Evolutionary conservation across 306 rosid species (phyloP), one percentile per base, ranked within the genome.

Genomic region (Vigna mungo): DNA sequence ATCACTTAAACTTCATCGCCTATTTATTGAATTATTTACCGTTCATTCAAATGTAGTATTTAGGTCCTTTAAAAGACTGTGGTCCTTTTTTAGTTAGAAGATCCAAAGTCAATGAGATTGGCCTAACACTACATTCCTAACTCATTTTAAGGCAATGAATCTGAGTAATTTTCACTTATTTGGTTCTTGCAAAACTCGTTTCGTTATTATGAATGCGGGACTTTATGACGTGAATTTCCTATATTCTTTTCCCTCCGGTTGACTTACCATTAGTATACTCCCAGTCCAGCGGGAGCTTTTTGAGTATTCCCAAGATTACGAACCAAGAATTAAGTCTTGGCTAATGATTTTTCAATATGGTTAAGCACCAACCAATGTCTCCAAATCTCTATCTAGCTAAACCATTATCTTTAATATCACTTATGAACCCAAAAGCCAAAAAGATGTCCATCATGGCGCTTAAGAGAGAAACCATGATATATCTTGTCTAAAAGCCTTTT

Each of bases 1-100:
- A 34, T 68, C 82, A 75, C 84, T 80, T 76, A 53, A 78, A 72
- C 27, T 37, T 74, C 18, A 78, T 52, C 16, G 14, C 56, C 71
- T 73, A 44, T 56, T 68, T 68, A 12, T 78, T 56, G 23, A 12
- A 48, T 70, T 74, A 46, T 48, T 49, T 43, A 43, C 17, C 2
- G 4, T 43, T 68, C 46, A 43, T 59, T 76, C 9, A 5, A 34
- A 21, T 20, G 37, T 14, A 47, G n/a, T 62, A 41, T 17, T 7
- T 47, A 70, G 52, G 51, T 36, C 62, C n/a, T 30, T 46, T n/a
- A 41, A 30, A 20, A 1, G 25, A 63, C n/a, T 36, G 11, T 3
- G 7, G 16, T 48, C 37, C n/a, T 14, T 68, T 44, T 48, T 23
- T 48, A 47, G 25, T 27, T 69, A 58, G 23, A 16, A 68, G 30